These are phyloP conservation scores for Cystofilobasidium bisporidii DNA, from an alignment of 768 basidiomycete genomes.

Conservation along the genomic window DNA sequence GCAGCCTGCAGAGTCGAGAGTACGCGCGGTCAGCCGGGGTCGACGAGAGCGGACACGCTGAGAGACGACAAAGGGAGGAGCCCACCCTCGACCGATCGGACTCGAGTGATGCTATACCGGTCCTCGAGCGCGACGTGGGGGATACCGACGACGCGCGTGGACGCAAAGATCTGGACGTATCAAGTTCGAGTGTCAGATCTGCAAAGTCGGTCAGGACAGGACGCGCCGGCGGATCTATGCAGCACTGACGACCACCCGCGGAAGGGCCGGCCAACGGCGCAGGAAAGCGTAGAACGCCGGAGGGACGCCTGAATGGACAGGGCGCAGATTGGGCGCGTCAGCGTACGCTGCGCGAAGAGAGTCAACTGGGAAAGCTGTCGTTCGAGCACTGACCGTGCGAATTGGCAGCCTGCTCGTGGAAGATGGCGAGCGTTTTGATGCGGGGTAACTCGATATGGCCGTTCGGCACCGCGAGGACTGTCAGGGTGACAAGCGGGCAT, in stretches of 20 bases:
- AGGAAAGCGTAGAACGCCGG: constrained; percentile 59
- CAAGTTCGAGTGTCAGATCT: too few species aligned
- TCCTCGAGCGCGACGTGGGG: constrained; percentile 47
- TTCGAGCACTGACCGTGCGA: not conserved
- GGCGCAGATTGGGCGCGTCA: constrained; percentile 32
- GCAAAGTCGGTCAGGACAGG: too few species aligned
- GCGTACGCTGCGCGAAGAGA: not conserved
- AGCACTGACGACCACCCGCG: constrained; percentile 56
- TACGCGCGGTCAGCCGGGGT: too few species aligned
- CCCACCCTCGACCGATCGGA: constrained; percentile 49
- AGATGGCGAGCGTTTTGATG: constrained; percentile 51
- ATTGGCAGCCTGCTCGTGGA: constrained; percentile 44
- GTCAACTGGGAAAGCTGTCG: not conserved
- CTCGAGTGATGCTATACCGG: constrained; percentile 53
- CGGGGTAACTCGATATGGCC: constrained; percentile 38
- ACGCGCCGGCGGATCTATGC: too few species aligned
- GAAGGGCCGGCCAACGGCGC: constrained; percentile 60
- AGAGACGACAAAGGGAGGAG: too few species aligned
- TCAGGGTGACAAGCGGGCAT: too few species aligned
- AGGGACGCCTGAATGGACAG: constrained; percentile 52
- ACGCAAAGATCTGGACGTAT: constrained; percentile 61
- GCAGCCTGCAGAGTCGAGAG: too few species aligned
- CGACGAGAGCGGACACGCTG: too few species aligned
- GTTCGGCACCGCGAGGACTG: not conserved
- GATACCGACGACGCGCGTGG: constrained; percentile 49